phyloP scores from a whole-genome alignment of 306 rosid genomes.

The apple (Malus domestica) region DNA sequence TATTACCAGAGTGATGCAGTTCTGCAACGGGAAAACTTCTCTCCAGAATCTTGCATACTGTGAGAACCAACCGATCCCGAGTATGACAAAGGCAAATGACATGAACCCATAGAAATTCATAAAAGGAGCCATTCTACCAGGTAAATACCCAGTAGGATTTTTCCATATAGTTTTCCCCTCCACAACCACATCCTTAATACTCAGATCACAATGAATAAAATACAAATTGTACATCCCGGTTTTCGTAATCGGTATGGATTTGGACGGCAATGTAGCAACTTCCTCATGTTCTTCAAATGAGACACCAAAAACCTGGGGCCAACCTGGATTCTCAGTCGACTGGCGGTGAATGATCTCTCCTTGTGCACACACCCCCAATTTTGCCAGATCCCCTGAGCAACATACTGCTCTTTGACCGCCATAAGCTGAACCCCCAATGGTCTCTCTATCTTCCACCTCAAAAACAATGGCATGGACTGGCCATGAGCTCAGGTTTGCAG shows the following conservation, averaged over 20 bases:
- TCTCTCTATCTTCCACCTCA: slow-evolving; percentile 96
- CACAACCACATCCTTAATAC: slow-evolving; percentile 59
- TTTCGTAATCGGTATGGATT: slow-evolving; percentile 53
- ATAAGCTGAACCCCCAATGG: slow-evolving; percentile 91
- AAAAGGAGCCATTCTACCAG: slow-evolving; percentile 98
- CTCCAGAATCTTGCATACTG: slow-evolving; percentile 86
- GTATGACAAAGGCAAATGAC: slow-evolving; percentile 80
- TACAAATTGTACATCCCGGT: slow-evolving; percentile 97
- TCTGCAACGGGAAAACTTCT: slow-evolving; percentile 86
- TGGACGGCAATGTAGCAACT: slow-evolving; percentile 43
- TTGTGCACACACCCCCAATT: slow-evolving; percentile 74
- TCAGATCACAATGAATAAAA: slow-evolving; percentile 84
- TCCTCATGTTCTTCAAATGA: slow-evolving; percentile 51
- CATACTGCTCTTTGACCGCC: slow-evolving; percentile 99
- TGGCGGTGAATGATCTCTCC: slow-evolving; percentile 79
- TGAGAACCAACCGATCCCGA: slow-evolving; percentile 88
- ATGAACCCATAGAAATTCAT: slow-evolving; percentile 78
- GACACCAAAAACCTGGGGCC: slow-evolving; percentile 76
- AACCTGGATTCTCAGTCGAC: slow-evolving; percentile 50
- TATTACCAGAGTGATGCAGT: slow-evolving; percentile 83
- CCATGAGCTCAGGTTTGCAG: slow-evolving; percentile 64
- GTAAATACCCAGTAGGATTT: slow-evolving; percentile 80
- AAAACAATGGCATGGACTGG: slow-evolving; percentile 74
- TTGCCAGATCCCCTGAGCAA: slow-evolving; percentile 88
- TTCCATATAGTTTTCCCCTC: slow-evolving; percentile 95